phyloP scores from a whole-genome alignment of 495 filamentous ascomycete genomes.

The Oidiodendron maius region DNA sequence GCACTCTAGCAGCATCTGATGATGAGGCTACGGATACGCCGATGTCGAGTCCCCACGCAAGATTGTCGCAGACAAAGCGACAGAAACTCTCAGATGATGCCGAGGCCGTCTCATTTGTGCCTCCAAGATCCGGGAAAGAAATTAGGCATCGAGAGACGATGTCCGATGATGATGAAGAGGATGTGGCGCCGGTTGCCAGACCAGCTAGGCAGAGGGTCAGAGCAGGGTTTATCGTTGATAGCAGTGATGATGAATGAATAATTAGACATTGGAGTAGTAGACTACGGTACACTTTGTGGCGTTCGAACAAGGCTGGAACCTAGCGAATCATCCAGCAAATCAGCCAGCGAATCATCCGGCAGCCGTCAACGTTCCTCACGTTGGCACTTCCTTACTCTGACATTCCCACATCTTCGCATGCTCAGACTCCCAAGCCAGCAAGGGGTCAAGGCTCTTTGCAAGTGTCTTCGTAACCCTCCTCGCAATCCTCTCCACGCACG shows the following conservation, averaged over 20 bases:
- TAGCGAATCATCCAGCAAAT: too few species aligned
- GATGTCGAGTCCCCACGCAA: slow-evolving; percentile 19
- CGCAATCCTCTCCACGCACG: too few species aligned
- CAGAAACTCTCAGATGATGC: slow-evolving; percentile 22
- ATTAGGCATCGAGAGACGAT: background rate
- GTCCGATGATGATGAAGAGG: slow-evolving; percentile 33
- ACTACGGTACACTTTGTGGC: background rate
- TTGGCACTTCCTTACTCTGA: too few species aligned
- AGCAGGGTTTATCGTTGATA: slow-evolving; percentile 51
- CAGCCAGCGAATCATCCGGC: too few species aligned
- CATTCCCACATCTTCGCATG: too few species aligned
- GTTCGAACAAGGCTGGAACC: background rate
- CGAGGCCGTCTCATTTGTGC: slow-evolving; percentile 13
- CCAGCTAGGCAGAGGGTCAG: slow-evolving; percentile 33
- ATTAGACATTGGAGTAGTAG: background rate
- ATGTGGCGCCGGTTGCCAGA: slow-evolving; percentile 23
- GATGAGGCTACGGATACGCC: slow-evolving; percentile 24
- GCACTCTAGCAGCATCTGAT: slow-evolving; percentile 16
- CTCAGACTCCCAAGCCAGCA: too few species aligned
- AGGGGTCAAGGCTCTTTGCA: too few species aligned
- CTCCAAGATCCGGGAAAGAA: background rate
- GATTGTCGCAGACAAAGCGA: slow-evolving; percentile 21
- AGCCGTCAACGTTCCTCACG: too few species aligned
- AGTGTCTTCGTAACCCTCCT: too few species aligned
- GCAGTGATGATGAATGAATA: slow-evolving; percentile 44